Conservation (phyloP, 139 green algal species). For the Chloropicon primus region DNA sequence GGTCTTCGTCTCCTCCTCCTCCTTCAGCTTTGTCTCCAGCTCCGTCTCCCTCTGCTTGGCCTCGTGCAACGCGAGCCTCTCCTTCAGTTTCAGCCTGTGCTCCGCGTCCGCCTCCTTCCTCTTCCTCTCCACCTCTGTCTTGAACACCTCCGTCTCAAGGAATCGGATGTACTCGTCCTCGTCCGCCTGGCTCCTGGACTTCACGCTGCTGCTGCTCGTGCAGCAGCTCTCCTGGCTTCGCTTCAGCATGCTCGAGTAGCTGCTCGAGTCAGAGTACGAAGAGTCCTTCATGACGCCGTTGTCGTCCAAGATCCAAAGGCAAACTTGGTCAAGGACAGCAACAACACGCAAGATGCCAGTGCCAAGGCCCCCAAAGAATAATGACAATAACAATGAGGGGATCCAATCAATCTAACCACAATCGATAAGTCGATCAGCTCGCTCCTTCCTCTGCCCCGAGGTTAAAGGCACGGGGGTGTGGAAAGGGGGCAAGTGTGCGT, state of each 20-base stretch:
- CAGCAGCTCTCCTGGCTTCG: neutral
- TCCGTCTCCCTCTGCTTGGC: neutral
- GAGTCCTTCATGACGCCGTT: neutral
- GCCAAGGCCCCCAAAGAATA: no score
- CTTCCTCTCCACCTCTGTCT: neutral
- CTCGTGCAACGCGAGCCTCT: neutral
- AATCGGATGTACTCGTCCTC: neutral
- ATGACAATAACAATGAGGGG: no score
- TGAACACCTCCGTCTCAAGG: neutral
- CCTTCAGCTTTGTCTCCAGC: neutral
- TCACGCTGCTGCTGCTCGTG: neutral
- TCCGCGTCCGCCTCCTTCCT: neutral
- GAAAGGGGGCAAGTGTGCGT: no score
- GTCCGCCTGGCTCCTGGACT: neutral
- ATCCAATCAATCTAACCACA: no score
- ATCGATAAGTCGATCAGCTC: no score
- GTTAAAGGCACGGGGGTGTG: no score
- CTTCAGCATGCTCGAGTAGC: neutral
- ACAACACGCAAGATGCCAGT: no score
- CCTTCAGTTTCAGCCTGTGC: neutral
- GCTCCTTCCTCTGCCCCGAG: no score
- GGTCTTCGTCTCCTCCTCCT: neutral
- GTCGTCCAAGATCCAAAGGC: no score
- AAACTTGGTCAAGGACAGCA: no score
- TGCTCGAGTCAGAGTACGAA: neutral